phyloP scores from a whole-genome alignment of 768 basidiomycete genomes.

The Dacryopinax primogenitus region DNA sequence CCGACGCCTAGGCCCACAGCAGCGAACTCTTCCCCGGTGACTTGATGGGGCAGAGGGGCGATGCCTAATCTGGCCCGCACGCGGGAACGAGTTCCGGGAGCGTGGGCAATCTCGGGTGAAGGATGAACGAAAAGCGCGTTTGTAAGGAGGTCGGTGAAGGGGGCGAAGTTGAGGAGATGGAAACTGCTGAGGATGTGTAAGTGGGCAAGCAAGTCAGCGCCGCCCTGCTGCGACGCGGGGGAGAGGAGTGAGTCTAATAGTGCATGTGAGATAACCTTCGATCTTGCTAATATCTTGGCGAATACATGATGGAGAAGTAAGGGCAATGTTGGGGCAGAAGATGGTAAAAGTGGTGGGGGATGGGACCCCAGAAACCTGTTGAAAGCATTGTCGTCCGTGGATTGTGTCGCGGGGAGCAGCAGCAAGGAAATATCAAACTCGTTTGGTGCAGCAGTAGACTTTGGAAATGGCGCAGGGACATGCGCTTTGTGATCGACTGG shows the following conservation, averaged over 20 bases:
- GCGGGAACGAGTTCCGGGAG: constrained; percentile 21
- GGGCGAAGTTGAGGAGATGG: constrained; percentile 24
- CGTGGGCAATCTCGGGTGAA: constrained; percentile 39
- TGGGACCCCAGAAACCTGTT: background rate
- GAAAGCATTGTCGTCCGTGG: background rate
- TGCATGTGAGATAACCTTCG: constrained; percentile 49
- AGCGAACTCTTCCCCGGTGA: constrained; percentile 9
- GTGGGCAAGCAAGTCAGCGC: constrained; percentile 58
- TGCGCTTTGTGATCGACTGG: background rate
- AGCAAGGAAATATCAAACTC: background rate
- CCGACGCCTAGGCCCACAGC: constrained; percentile 54
- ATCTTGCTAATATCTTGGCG: constrained; percentile 46
- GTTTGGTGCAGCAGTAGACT: background rate
- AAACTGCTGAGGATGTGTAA: constrained; percentile 28
- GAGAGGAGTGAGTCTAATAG: constrained; percentile 56
- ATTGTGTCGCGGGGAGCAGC: background rate
- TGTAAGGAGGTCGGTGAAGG: constrained; percentile 55
- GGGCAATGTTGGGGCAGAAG: constrained; percentile 49
- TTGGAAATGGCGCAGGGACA: background rate
- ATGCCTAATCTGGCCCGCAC: constrained; percentile 25
- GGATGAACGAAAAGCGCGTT: constrained; percentile 50
- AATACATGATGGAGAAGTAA: constrained; percentile 54
- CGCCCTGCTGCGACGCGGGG: constrained; percentile 52
- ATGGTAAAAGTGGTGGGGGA: constrained; percentile 26
- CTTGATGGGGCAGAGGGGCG: constrained; percentile 6